These are phyloP conservation scores for Phytopythium cucurbitacearum DNA, from an alignment of 352 stramenopile species.

Conservation along the genomic window DNA sequence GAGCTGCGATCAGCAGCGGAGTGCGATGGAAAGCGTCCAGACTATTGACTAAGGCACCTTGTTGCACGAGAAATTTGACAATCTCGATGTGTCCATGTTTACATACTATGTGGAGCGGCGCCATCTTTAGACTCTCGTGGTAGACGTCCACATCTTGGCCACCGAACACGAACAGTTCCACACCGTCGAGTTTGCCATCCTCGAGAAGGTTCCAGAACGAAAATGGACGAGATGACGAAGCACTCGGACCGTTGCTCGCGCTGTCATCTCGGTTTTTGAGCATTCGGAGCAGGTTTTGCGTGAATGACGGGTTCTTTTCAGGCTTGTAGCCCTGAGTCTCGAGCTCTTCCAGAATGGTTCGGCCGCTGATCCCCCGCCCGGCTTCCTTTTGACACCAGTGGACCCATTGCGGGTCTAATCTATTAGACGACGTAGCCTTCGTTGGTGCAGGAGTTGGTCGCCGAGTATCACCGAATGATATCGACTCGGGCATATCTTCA, in stretches of 20 bases:
- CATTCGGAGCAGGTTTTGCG: constrained; percentile 36
- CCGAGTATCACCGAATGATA: constrained; percentile 3
- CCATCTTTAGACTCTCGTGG: constrained; percentile 31
- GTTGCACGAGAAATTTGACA: constrained; percentile 38
- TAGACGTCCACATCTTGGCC: constrained; percentile 56
- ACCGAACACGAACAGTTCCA: constrained; percentile 62
- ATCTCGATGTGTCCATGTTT: constrained; percentile 40
- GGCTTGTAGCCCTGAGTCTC: constrained; percentile 42
- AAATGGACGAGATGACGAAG: constrained; percentile 20
- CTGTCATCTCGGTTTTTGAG: constrained; percentile 24
- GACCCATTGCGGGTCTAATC: constrained; percentile 54
- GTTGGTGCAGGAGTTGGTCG: constrained; percentile 12
- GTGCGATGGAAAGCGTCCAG: constrained; percentile 53
- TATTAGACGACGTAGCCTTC: constrained; percentile 10
- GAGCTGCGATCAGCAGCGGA: constrained; percentile 56
- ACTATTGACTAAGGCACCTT: constrained; percentile 38
- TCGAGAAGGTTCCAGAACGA: constrained; percentile 47
- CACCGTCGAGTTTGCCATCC: constrained; percentile 30
- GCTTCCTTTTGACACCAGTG: constrained; percentile 67
- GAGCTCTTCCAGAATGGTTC: constrained; percentile 52
- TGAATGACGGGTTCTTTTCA: constrained; percentile 46
- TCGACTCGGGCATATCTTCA: constrained; percentile 4
- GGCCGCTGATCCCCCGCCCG: constrained; percentile 49
- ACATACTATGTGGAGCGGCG: constrained; percentile 51
- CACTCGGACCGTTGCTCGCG: constrained; percentile 20